Percentiles rank a stretch among this genome's conserved stretches.
Evolutionary conservation across 495 filamentous ascomycete species (phyloP).

Genomic region (Hypoxylon subgilvum): DNA sequence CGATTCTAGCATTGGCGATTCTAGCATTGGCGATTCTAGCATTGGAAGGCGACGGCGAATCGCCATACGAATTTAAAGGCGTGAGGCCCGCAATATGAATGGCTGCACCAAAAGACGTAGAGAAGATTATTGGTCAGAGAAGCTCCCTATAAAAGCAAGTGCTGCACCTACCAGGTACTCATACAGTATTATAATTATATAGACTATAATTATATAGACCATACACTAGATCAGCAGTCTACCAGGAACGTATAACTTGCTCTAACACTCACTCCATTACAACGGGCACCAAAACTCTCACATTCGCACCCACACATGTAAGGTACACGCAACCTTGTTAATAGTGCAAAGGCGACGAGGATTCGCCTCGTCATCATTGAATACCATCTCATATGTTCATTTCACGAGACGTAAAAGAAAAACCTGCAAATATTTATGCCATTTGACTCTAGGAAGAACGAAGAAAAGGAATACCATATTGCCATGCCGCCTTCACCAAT

Average conservation of each 20-base stretch:
- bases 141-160: background rate
- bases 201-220: no score
- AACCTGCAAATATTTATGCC: slow-evolving; percentile 39
- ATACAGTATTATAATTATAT: no score
- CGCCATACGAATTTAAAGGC: slow-evolving; percentile 77
- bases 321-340: background rate
- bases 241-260: no score
- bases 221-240: no score
- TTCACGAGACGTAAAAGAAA: slow-evolving; percentile 31
- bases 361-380: slow-evolving; percentile 35
- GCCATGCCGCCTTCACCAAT: slow-evolving; percentile 32
- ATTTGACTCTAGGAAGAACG: slow-evolving; percentile 36
- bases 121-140: slow-evolving; percentile 1
- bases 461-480: slow-evolving; percentile 26
- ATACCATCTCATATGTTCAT: slow-evolving; percentile 37
- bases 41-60: slow-evolving; percentile 84
- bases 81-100: slow-evolving; percentile 69
- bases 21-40: slow-evolving; percentile 66
- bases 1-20: slow-evolving; percentile 76
- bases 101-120: slow-evolving; percentile 62
- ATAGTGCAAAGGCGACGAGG: slow-evolving; percentile 22
- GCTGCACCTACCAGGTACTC: background rate
- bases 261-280: no score
- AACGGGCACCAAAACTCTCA: no score
- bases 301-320: no score